Evolutionary conservation across 2,329 filamentous ascomycete species (phyloP).

Genomic region (Xylariaceae sp.): DNA sequence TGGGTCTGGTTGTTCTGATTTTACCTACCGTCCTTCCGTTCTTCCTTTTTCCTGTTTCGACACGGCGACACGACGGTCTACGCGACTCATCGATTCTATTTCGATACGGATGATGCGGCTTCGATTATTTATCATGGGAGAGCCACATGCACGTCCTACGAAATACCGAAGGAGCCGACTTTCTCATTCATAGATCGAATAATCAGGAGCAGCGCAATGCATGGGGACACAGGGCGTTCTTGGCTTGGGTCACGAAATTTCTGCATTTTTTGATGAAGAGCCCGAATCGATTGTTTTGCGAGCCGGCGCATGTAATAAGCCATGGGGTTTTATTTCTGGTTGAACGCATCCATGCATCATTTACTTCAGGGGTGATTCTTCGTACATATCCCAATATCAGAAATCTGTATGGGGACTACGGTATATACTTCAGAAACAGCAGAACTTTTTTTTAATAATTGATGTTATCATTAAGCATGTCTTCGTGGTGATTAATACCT

Average conservation of each 20-base stretch:
- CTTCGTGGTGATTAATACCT: slow-evolving; percentile 15
- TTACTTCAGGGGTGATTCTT: neutral
- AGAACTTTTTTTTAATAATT: slow-evolving; percentile 13
- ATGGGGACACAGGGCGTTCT: slow-evolving; percentile 15
- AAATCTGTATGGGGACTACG: neutral
- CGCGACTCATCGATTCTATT: neutral
- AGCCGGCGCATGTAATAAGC: slow-evolving; percentile 2
- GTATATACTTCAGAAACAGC: no score
- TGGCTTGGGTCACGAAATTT: slow-evolving; percentile 8
- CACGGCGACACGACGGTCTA: neutral
- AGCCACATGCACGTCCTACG: no score
- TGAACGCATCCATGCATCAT: neutral
- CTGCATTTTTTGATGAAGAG: neutral
- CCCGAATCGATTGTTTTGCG: neutral
- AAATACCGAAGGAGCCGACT: no score
- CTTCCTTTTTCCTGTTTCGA: neutral
- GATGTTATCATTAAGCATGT: slow-evolving; percentile 31
- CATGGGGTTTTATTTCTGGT: neutral
- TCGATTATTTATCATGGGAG: slow-evolving; percentile 4
- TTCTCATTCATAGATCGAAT: no score
- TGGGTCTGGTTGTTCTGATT: slow-evolving; percentile 86
- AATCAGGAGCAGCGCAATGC: neutral
- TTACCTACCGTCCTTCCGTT: neutral
- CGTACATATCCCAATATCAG: neutral
- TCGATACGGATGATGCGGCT: no score